phyloP scores from a whole-genome alignment of 176 grass and related monocot species.

The Puya raimondii region DNA sequence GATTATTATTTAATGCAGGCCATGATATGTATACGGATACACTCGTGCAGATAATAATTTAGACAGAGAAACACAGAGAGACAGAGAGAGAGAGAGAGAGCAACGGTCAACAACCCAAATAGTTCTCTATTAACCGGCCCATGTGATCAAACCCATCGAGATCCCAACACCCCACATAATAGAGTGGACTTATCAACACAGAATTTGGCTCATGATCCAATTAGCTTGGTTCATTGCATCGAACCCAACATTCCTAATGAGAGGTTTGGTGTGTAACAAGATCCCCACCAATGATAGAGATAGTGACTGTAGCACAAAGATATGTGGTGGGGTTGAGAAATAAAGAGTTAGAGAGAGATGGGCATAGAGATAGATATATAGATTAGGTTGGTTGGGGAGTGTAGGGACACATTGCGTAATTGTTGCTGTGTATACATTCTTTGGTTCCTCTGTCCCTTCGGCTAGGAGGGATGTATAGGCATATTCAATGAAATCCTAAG shows the following conservation, averaged over 20 bases:
- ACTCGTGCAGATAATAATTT: background rate
- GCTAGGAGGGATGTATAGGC: slow-evolving; percentile 3
- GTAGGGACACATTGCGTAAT: background rate
- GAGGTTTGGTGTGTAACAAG: slow-evolving; percentile 19
- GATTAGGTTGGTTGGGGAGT: slow-evolving; percentile 4
- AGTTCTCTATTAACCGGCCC: slow-evolving; percentile 20
- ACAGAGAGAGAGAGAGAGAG: background rate
- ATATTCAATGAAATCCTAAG: background rate
- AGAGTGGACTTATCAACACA: background rate
- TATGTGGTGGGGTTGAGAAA: slow-evolving; percentile 13
- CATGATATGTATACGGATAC: background rate
- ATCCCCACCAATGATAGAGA: slow-evolving; percentile 10
- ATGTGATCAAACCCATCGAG: slow-evolving; percentile 28
- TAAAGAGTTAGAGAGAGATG: background rate
- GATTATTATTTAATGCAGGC: too few relatives aligned
- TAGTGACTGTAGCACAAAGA: background rate
- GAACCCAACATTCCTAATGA: slow-evolving; percentile 13
- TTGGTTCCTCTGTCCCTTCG: slow-evolving; percentile 6
- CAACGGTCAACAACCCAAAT: slow-evolving; percentile 6
- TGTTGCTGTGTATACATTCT: background rate
- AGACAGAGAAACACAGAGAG: slow-evolving; percentile 1
- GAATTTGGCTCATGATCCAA: background rate
- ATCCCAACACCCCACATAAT: background rate
- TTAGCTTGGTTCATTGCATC: slow-evolving; percentile 1
- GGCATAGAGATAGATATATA: background rate